Base-by-base conservation (phyloP, 306 rosid species). In the Pterocarpus santalinus region DNA sequence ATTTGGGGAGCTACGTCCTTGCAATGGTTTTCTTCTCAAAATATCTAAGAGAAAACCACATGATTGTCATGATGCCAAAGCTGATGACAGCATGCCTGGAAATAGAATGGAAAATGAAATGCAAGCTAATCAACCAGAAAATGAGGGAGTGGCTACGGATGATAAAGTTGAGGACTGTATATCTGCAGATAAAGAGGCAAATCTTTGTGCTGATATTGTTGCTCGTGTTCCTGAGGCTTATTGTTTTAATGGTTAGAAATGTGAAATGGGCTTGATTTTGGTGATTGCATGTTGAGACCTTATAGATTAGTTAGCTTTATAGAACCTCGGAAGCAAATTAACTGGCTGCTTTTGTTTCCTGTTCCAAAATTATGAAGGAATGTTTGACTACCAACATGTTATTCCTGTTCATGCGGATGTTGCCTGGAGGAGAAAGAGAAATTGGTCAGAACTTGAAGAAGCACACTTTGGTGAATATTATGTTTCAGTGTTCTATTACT, bases 331-430 rank as follows among this genome's bases (percentile, higher is more conserved):
- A 65, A 64, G 49, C 9, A 5, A 62, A 16, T 73, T 76, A 14
- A 14, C 46, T 64, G 46, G 77, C 83, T 80, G 22, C 13, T 78
- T 61, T 80, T 34, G 32, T 77, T 80, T 61, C 64, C 60, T 72
- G 39, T 39, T 72, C 72, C 58, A 4, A 83, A 65, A 72, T 78
- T 62, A n/a, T 77, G 36, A 79, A 91, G 98, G 99, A 69, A 95
- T 95, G 99, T 87, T 64, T 3, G 99, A 95, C 79, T 95, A 95
- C 93, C 99, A 95, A 85, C 94, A 93, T 62, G 97, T 93, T 73
- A 75, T 93, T 87, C 89, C 98, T 55, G 89, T 88, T 70, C 99
- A 95, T 84, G 93, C 91, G 17, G 90, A 93, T 82, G 87, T 80
- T 89, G 90, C 97, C 1, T 66, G 62, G 15, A 88, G 85, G 83